phyloP scores from a whole-genome alignment of 306 rosid genomes.

The Medicago ruthenica region DNA sequence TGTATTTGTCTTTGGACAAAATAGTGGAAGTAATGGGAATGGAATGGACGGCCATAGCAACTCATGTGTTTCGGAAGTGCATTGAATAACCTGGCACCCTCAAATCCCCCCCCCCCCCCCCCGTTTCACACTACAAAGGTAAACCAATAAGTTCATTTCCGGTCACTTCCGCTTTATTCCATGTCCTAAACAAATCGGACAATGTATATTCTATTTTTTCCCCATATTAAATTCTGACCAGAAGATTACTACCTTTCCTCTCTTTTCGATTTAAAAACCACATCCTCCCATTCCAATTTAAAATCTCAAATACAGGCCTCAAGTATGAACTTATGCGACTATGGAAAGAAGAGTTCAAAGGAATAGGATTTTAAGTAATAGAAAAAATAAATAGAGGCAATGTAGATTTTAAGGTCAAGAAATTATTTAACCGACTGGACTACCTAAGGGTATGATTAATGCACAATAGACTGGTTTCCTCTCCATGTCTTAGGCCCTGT shows the following conservation, averaged over 20 bases:
- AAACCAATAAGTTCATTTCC: constrained; percentile 20
- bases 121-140: neutral
- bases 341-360: constrained; percentile 27
- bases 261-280: constrained; percentile 13
- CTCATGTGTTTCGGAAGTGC: neutral
- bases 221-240: constrained; percentile 4
- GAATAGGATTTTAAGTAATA: neutral
- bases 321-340: constrained; percentile 13
- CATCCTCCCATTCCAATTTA: neutral
- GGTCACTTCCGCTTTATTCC: constrained; percentile 20
- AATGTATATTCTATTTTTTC: neutral
- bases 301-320: constrained; percentile 18
- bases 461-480: constrained; percentile 29
- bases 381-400: neutral
- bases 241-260: constrained; percentile 15
- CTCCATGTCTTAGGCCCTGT: neutral
- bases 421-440: neutral
- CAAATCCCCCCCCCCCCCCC: neutral
- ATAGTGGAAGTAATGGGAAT: constrained; percentile 30
- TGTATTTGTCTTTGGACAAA: constrained; percentile 10
- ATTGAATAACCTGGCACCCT: neutral
- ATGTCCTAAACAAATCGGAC: neutral
- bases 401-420: constrained; percentile 11
- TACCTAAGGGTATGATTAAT: constrained; percentile 17
- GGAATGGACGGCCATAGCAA: neutral